Base-by-base conservation (phyloP, 345 rosid species). In the Eucalyptus marginata region DNA sequence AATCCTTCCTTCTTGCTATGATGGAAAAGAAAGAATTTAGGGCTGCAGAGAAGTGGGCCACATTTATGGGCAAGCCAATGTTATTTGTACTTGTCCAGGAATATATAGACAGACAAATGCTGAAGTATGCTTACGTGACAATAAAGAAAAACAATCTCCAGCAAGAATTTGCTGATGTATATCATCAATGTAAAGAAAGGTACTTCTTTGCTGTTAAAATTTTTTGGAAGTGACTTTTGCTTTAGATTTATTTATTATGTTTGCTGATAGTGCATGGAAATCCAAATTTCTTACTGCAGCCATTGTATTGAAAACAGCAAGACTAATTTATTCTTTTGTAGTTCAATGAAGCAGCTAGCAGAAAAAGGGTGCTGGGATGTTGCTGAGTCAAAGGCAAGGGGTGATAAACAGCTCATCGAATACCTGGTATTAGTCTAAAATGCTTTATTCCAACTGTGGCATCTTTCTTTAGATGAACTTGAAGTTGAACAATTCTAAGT, bases 41-140 rank as follows among this genome's bases (percentile, higher is more conserved):
- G 93, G 97, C 99, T 84, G 98, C 99, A 40, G 99, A 97, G 93
- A 97, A 92, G 90, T 98, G 98, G 98, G 98, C 99, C 66, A 94
- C 94, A 33, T 95, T 95, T 93, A 95, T 97, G 96, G 99, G 99
- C 86, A 94, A 93, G 90, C 91, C 96, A 62, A 92, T 96, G 96
- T 90, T 95, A 90, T 92, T 95, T 86, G 7, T 92, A 80, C 98
- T 40, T 80, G 96, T 96, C 43, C 94, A 89, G 90, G 96, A 94
- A 90, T 98, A 95, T 91, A 93, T 89, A 46, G 92, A 93, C n/a
- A 94, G 95, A 91, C 93, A 95, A 91, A 95, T 95, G 95, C 94
- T 96, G 49, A 95, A 95, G 91, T 93, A 90, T 90, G 98, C 99
- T 31, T 94, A 93, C 89, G 93, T 90, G 88, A 93, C 91, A 54